Evolutionary conservation across 305 asterid genomes (phyloP).

Genomic region (Fraxinus paxiana): DNA sequence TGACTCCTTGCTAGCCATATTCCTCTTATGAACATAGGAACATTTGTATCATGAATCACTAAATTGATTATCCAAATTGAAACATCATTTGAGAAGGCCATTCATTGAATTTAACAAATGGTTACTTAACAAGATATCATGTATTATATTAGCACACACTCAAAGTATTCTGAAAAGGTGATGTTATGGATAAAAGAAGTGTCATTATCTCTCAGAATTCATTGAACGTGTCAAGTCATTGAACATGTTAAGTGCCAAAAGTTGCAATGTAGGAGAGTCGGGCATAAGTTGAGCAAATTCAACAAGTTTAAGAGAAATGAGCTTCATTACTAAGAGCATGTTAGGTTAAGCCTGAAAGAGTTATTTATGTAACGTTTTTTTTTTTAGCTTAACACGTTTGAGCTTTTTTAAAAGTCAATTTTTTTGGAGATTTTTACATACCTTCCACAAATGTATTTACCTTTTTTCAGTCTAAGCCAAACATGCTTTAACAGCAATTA

Average conservation of each 20-base stretch:
- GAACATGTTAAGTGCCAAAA: not conserved
- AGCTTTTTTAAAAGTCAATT: not conserved
- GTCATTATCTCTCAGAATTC: not conserved
- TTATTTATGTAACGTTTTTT: not conserved
- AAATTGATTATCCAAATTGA: not conserved
- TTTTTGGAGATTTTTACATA: not conserved
- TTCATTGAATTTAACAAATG: not conserved
- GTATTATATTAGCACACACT: not conserved
- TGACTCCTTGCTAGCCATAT: not conserved
- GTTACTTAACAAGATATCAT: not conserved
- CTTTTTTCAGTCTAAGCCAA: not conserved
- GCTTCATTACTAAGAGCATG: not conserved
- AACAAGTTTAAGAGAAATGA: not conserved
- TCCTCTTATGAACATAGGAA: not conserved
- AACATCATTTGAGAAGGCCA: not conserved
- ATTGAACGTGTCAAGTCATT: not conserved
- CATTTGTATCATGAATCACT: not conserved
- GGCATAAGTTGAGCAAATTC: conserved; percentile 1
- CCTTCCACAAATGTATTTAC: not conserved
- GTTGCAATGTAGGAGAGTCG: not conserved
- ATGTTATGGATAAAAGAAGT: not conserved
- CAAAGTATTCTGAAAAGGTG: not conserved
- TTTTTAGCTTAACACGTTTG: not conserved
- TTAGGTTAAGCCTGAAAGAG: not conserved
- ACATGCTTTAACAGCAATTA: not conserved